Conservation (phyloP, 1,284 basidiomycete species). For the Hymenochaete sp. region DNA sequence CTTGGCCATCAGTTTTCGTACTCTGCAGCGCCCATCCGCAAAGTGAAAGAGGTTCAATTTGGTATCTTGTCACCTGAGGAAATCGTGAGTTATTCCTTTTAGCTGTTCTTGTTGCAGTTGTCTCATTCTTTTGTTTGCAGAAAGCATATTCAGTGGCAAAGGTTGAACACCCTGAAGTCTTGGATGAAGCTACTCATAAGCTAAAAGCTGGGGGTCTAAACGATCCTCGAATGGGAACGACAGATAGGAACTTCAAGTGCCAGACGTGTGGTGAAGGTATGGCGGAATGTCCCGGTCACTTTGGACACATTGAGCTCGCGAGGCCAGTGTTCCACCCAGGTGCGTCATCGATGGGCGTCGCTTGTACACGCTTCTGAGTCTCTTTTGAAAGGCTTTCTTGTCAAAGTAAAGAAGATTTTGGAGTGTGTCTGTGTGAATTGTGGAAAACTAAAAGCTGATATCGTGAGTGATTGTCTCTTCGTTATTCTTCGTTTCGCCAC, state of each 20-base stretch:
- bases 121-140: conserved; percentile 35
- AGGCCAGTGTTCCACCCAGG: conserved; percentile 96
- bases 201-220: conserved; percentile 91
- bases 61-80: conserved; percentile 99
- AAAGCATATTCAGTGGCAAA: conserved; percentile 98
- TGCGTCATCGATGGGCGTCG: conserved; percentile 31
- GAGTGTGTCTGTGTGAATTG: conserved; percentile 99
- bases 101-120: conserved; percentile 17
- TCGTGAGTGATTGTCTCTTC: conserved; percentile 68
- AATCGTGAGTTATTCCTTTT: conserved; percentile 64
- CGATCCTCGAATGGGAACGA: conserved; percentile 97
- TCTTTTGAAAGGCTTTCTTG: conserved; percentile 71
- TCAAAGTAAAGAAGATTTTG: conserved; percentile 99
- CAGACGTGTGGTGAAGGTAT: conserved; percentile 99
- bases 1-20: conserved; percentile 81
- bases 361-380: not conserved
- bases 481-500: conserved; percentile 83
- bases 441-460: conserved; percentile 94
- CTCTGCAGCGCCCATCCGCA: conserved; percentile 87
- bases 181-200: conserved; percentile 87
- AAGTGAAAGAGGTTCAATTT: conserved; percentile 98
- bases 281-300: conserved; percentile 97
- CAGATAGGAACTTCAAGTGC: conserved; percentile 99
- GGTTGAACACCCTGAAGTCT: conserved; percentile 96
- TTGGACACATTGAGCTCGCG: conserved; percentile 97